Base-by-base conservation (phyloP, 192 early-diverging fungal genomes). In the Coemansia aciculifera region DNA sequence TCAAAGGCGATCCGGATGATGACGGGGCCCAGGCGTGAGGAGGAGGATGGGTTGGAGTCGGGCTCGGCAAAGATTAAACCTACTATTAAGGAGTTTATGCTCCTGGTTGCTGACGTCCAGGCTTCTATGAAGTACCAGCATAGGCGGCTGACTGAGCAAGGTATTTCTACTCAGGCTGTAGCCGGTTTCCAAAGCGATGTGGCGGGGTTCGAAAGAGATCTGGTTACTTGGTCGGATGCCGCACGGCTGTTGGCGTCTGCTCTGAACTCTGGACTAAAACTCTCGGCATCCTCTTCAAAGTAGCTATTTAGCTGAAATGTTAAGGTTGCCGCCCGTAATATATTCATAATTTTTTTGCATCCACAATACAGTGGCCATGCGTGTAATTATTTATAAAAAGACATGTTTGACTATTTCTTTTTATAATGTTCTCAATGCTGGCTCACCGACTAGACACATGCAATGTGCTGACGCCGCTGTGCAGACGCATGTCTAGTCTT, bases 171-270 rank as follows among this genome's bases (percentile, higher is more conserved):
- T 3, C 38, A 61, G 42, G 29, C 63, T 0, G 32, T 49, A 3
- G 78, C 73, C 11, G 70, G 62, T 7, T 72, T 75, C 42, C 70
- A 67, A 13, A 73, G 64, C 66, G 70, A 73, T 32, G 49, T 66
- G 23, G 78, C 78, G 32, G 78, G 73, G 2, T 39, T 67, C 48
- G 78, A 81, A 51, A 70, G 70, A 27, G 78, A 81, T 21, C 61
- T 81, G 59, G 70, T 67, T 15, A 12, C 49, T 6, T 81, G 78
- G 78, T 69, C 73, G 2, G 73, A 75, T 48, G 73, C 72, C 1
- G 78, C 78, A 9, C 34, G 63, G n/a, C 32, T 81, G 38, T 38
- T 81, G 52, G 70, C 79, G 9, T 44, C 46, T 0, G 74, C 71
- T 5, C 31, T 81, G 3, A 61, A 64, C 9, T 49, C 66, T 0